Percentiles rank a stretch among this genome's conserved stretches.
Evolutionary conservation across 441 rosid species (phyloP).

Genomic region (Manihot esculenta): DNA sequence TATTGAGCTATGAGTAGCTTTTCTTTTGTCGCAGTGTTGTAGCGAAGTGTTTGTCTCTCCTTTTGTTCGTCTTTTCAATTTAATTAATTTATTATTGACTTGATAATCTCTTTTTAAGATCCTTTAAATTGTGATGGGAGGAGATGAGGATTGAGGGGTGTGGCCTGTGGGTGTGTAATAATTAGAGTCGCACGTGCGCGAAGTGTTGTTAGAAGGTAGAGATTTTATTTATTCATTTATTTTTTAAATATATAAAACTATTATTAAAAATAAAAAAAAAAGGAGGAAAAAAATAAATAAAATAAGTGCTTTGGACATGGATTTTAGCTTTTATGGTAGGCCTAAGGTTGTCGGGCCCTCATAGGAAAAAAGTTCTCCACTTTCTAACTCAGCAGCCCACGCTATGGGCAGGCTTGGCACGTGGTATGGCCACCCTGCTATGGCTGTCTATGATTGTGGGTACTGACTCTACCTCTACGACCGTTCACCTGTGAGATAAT

Average conservation of each 20-base stretch:
- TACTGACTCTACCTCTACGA: conserved; percentile 28
- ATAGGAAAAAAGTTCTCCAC: conserved; percentile 25
- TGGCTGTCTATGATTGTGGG: conserved; percentile 33
- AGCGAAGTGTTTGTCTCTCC: conserved; percentile 14
- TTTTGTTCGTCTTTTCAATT: background rate
- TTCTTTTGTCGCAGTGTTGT: conserved; percentile 15
- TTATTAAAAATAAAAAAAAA: too few species aligned
- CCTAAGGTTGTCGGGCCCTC: conserved; percentile 41
- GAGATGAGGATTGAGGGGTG: too few species aligned
- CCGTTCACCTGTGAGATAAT: conserved; percentile 15
- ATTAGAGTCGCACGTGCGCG: conserved; percentile 58
- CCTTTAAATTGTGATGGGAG: background rate
- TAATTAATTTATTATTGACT: conserved; percentile 13
- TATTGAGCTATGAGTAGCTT: conserved; percentile 42
- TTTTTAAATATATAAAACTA: too few species aligned
- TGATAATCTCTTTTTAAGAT: conserved; percentile 7
- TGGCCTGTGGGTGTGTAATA: conserved; percentile 34
- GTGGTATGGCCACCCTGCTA: conserved; percentile 40
- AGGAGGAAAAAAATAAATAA: background rate
- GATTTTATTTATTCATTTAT: too few species aligned
- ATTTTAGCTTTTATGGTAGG: conserved; percentile 43
- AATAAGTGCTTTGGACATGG: conserved; percentile 10
- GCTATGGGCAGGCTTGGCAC: conserved; percentile 40
- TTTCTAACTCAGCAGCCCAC: conserved; percentile 45
- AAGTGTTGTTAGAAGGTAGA: conserved; percentile 4